phyloP scores from a whole-genome alignment of 2,329 filamentous ascomycete species.

The Calonectria hongkongensis region DNA sequence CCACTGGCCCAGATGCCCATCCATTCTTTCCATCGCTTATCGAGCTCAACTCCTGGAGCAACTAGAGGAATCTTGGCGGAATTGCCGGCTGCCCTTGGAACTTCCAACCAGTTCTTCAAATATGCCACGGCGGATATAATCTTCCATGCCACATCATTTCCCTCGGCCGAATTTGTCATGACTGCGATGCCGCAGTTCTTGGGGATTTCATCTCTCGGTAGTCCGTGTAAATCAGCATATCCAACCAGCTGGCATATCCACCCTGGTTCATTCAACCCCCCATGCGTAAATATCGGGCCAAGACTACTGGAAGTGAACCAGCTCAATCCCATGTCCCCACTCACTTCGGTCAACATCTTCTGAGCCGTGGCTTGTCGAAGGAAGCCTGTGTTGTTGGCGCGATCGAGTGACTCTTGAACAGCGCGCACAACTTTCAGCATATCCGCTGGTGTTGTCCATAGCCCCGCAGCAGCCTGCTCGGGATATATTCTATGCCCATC shows the following conservation, averaged over 20 bases:
- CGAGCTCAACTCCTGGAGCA: neutral
- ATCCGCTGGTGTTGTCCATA: conserved; percentile 2
- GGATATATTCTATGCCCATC: neutral
- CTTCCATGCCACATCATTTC: neutral
- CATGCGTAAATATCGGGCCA: neutral
- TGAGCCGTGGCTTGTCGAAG: neutral
- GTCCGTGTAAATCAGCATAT: neutral
- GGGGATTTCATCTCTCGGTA: neutral
- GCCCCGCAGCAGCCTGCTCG: neutral
- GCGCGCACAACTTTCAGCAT: conserved; percentile 2
- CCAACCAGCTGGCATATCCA: conserved; percentile 8
- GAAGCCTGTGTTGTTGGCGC: neutral
- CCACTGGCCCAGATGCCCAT: neutral
- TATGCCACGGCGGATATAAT: neutral
- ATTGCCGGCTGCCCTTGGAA: neutral
- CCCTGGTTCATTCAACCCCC: neutral
- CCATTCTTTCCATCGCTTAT: conserved; percentile 5
- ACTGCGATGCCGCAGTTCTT: neutral
- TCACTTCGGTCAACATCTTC: neutral
- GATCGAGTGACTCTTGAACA: neutral
- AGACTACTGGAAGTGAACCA: neutral
- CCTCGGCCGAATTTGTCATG: neutral
- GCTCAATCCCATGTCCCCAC: neutral
- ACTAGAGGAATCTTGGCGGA: neutral
- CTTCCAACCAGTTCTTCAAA: conserved; percentile 10